Base-by-base conservation (phyloP, 768 basidiomycete genomes). In the Amanita jacksonii region DNA sequence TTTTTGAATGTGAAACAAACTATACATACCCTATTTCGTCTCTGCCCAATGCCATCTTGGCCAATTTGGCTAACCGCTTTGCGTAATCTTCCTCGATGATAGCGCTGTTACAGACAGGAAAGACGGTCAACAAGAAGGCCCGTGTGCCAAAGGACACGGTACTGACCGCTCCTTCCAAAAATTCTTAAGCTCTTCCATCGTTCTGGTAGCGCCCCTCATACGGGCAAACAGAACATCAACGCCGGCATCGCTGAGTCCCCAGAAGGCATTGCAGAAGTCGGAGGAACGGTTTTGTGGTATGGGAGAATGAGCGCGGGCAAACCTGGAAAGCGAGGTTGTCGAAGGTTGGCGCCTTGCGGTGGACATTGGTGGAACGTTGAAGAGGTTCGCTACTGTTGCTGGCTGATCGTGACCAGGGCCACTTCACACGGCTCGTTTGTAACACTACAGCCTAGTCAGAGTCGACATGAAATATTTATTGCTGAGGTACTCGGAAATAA, bases 201-300 rank as follows among this genome's bases (percentile, higher is more conserved):
- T 92, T 60, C 87, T 74, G 13, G 74, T 62, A 10, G 85, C 87
- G 15, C 88, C 89, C 7, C 90, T 73, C 80, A 94, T 85, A 49
- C 90, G 76, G 24, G 90, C 83, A 59, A 89, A 85, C 24, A 97
- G 69, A 35, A 93, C 89, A 54, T 94, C 89, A 49, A 88, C 90
- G 12, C 92, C 92, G 30, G 74, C 83, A 68, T 96, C 91, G 22
- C 72, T 76, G 15, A 73, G 53, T 8, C 90, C 90, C 96, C 96
- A 98, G 67, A 98, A 98, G 2, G 90, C 78, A 63, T 98, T 99
- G 63, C 93, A 98, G 64, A 92, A 97, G 65, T 96, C 90, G 54
- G 80, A 62, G 8, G 79, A 77, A 45, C 75, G 71, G 51, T 65
- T 65, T 47, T 63, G 64, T 8, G 59, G 46, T 27, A 52, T 60